phyloP scores from a whole-genome alignment of 495 filamentous ascomycete species.

The Polyplosphaeria fusca region DNA sequence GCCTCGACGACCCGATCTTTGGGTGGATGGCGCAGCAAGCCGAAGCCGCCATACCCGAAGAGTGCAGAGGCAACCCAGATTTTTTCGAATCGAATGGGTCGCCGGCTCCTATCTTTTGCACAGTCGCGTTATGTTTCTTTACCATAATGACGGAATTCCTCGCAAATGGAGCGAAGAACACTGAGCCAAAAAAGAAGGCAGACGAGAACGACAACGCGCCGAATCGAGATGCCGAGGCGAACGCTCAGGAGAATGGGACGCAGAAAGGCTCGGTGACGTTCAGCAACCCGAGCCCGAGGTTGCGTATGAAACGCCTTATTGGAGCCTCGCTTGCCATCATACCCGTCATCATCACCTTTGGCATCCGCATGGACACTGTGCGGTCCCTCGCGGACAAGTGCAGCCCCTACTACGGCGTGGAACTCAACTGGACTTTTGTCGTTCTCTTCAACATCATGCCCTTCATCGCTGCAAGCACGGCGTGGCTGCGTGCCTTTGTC shows the following conservation, averaged over 20 bases:
- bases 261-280: neutral
- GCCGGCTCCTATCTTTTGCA: too few relatives aligned
- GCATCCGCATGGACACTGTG: neutral
- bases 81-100: too few relatives aligned
- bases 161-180: neutral
- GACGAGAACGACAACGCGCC: neutral
- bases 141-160: neutral
- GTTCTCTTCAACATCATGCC: constrained; percentile 2
- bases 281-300: neutral
- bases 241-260: neutral
- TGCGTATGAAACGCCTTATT: constrained; percentile 7
- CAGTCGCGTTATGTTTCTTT: too few relatives aligned
- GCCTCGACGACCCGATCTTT: too few relatives aligned
- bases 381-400: neutral
- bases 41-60: too few relatives aligned
- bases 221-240: neutral
- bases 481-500: constrained; percentile 7
- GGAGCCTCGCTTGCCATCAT: neutral
- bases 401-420: neutral
- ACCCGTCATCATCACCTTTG: constrained; percentile 3
- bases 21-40: too few relatives aligned
- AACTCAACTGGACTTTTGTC: constrained; percentile 1
- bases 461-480: constrained; percentile 1
- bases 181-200: neutral
- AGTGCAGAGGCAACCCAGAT: too few relatives aligned